Evolutionary conservation across 2,329 filamentous ascomycete genomes (phyloP).

Genomic region (Teratosphaeria epicoccoides): DNA sequence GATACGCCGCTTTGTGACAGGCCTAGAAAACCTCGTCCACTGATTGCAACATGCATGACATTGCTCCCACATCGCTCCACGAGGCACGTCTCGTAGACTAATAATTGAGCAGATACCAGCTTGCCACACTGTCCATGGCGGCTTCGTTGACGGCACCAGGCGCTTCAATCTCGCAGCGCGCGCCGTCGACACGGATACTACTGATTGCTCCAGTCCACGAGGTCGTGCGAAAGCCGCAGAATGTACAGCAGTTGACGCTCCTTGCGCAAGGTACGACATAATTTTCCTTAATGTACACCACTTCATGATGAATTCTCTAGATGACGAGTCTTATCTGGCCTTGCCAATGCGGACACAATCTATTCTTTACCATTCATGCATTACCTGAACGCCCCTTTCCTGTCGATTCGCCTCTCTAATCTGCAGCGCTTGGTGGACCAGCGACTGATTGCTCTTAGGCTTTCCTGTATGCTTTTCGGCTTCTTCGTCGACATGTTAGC

Average conservation of each 20-base stretch:
- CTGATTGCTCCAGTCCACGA: too few relatives aligned
- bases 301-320: constrained; percentile 26
- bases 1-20: constrained; percentile 31
- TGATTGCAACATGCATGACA: constrained; percentile 17
- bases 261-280: neutral
- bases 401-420: neutral
- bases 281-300: constrained; percentile 1
- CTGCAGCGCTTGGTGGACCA: neutral
- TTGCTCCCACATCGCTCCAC: neutral
- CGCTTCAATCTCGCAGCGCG: neutral
- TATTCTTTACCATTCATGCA: constrained; percentile 29
- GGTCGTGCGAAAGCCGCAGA: neutral
- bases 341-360: constrained; percentile 29
- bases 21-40: constrained; percentile 37
- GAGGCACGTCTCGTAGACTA: neutral
- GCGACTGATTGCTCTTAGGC: neutral
- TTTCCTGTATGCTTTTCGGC: neutral
- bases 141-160: constrained; percentile 1
- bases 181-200: neutral
- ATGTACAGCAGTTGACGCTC: neutral
- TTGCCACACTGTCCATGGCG: neutral
- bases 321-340: constrained; percentile 32
- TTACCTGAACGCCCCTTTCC: constrained; percentile 10
- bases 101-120: neutral
- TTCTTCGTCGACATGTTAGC: neutral